A percentile compares a stretch with the other conserved stretches of the same genome.
Evolutionary conservation across 2,329 filamentous ascomycete genomes (phyloP).

Genomic region (Pseudogymnoascus sp.): DNA sequence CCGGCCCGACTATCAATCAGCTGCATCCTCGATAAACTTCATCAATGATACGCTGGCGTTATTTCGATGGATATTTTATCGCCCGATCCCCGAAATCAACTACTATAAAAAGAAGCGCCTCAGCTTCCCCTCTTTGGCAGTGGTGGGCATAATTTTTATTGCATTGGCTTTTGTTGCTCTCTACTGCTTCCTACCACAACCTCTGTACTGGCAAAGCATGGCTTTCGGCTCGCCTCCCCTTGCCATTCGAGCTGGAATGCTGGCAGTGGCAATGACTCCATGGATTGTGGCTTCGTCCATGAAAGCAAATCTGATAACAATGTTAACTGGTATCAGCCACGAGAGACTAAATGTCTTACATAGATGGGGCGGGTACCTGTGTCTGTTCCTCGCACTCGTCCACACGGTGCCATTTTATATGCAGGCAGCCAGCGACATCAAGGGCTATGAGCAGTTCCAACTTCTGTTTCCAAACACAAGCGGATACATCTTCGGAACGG

Average conservation of each 20-base stretch:
- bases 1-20: slow-evolving; percentile 54
- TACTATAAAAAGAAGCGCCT: slow-evolving; percentile 56
- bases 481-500: slow-evolving; percentile 75
- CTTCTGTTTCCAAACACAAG: slow-evolving; percentile 56
- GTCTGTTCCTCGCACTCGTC: slow-evolving; percentile 70
- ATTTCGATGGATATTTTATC: slow-evolving; percentile 82
- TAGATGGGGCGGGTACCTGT: slow-evolving; percentile 83
- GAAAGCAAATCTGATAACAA: slow-evolving; percentile 78
- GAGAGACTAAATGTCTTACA: slow-evolving; percentile 90
- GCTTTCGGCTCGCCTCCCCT: slow-evolving; percentile 79
- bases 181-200: slow-evolving; percentile 80
- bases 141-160: slow-evolving; percentile 57
- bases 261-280: slow-evolving; percentile 81
- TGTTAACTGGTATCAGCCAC: slow-evolving; percentile 83
- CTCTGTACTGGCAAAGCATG: slow-evolving; percentile 84
- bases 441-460: slow-evolving; percentile 61
- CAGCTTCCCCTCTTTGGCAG: slow-evolving; percentile 71
- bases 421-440: slow-evolving; percentile 76
- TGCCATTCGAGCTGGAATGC: slow-evolving; percentile 82
- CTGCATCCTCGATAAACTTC: slow-evolving; percentile 63
- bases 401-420: slow-evolving; percentile 87
- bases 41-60: slow-evolving; percentile 75
- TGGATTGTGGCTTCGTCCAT: slow-evolving; percentile 88
- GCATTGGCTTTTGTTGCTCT: slow-evolving; percentile 65
- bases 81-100: slow-evolving; percentile 67